Evolutionary conservation across 805 yeast species (phyloP).

Genomic region (Zygoascus ofunaensis): DNA sequence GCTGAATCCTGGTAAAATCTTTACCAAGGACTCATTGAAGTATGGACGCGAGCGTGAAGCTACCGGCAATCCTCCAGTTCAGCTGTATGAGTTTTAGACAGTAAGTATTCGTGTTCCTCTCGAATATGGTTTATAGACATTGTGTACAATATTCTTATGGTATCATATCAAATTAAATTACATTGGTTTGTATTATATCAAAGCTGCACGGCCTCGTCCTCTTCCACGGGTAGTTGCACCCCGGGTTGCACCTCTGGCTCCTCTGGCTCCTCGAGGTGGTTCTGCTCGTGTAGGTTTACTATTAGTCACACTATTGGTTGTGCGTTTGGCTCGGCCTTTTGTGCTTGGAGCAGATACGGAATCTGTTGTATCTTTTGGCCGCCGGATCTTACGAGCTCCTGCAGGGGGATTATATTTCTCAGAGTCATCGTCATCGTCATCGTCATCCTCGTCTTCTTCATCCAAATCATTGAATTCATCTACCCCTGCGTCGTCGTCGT

Average conservation of each 20-base stretch:
- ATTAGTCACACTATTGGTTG: no score
- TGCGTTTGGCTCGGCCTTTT: neutral
- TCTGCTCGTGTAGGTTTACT: no score
- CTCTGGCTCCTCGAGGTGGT: neutral
- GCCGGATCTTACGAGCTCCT: no score
- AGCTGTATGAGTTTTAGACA: neutral
- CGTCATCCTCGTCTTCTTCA: neutral
- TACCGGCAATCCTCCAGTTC: constrained; percentile 1
- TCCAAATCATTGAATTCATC: neutral
- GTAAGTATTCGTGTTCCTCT: neutral
- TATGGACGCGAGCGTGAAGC: constrained; percentile 4
- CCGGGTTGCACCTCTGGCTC: neutral
- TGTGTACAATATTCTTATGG: neutral
- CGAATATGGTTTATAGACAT: neutral
- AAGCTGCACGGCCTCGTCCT: constrained; percentile 1
- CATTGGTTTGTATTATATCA: neutral
- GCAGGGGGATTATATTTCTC: no score
- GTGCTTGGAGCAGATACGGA: neutral
- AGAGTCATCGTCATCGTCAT: neutral
- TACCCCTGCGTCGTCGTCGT: neutral
- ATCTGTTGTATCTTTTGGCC: no score
- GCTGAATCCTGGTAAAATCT: constrained; percentile 72
- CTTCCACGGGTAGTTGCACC: neutral
- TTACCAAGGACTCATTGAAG: constrained; percentile 26
- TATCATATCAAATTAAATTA: no score